Conservation (phyloP, 257 asterid genomes). For the Nicotiana tabacum region DNA sequence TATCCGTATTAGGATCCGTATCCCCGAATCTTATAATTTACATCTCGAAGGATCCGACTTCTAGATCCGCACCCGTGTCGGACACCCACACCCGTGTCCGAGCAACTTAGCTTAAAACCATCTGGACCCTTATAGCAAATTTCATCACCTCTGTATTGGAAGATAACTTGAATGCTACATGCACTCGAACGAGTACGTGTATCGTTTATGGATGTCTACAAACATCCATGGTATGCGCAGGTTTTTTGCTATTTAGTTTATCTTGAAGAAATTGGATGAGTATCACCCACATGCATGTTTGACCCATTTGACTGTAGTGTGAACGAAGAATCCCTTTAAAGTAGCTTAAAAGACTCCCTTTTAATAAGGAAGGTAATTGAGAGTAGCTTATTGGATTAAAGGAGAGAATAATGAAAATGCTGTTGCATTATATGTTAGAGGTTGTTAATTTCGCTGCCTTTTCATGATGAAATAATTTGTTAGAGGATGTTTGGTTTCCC, state of each 20-base stretch:
- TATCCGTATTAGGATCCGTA: too few species aligned
- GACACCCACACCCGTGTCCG: too few species aligned
- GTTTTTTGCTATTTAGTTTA: background rate
- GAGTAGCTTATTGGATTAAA: background rate
- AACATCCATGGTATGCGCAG: background rate
- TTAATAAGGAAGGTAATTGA: background rate
- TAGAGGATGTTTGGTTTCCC: background rate
- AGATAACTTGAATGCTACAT: background rate
- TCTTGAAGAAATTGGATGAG: background rate
- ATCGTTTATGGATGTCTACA: background rate
- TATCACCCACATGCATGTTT: background rate
- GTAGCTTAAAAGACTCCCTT: background rate
- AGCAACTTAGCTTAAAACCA: background rate
- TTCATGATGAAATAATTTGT: background rate
- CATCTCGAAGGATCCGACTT: too few species aligned
- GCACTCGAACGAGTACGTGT: background rate
- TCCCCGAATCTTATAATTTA: too few species aligned
- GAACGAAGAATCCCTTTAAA: background rate
- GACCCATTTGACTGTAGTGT: background rate
- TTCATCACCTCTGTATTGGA: background rate
- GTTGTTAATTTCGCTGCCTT: background rate
- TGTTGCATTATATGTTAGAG: background rate
- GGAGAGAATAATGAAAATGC: too few species aligned
- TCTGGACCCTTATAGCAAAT: background rate
- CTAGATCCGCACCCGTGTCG: too few species aligned